A percentile compares a stretch with the other conserved stretches of the same genome.
phyloP scores from a whole-genome alignment of 176 grass and related monocot species.

The Puccinellia tenuiflora region DNA sequence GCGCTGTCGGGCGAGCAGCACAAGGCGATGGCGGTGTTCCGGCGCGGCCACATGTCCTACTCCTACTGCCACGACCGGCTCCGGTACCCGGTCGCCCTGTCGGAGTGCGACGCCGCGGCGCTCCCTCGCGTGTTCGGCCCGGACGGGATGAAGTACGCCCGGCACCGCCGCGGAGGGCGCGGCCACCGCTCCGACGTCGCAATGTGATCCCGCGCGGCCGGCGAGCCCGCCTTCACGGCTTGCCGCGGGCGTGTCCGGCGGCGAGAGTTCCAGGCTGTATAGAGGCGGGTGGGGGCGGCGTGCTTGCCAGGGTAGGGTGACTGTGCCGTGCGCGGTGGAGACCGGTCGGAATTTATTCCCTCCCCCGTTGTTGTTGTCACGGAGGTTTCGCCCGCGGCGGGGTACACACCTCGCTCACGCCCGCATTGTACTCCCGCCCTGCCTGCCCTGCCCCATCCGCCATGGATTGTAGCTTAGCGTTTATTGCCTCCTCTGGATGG shows the following conservation, averaged over 20 bases:
- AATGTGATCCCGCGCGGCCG: slow-evolving; percentile 20
- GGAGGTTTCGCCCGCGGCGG: not conserved
- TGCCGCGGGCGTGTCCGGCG: not conserved
- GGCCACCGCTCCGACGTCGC: slow-evolving; percentile 32
- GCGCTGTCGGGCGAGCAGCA: slow-evolving; percentile 26
- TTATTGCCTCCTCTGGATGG: slow-evolving; percentile 20
- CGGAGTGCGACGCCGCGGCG: slow-evolving; percentile 36
- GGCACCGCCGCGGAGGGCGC: slow-evolving; percentile 27
- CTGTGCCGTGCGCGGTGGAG: not conserved
- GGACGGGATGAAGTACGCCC: slow-evolving; percentile 46
- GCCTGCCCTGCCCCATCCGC: not conserved
- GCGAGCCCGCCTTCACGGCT: no score
- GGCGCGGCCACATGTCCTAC: slow-evolving; percentile 69
- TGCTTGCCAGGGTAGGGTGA: not conserved
- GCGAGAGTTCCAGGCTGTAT: not conserved
- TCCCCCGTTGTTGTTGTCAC: not conserved
- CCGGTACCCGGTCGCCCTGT: slow-evolving; percentile 42
- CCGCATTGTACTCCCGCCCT: not conserved
- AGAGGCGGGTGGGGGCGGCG: not conserved
- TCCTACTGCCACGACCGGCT: slow-evolving; percentile 73
- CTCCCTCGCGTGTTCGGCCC: slow-evolving; percentile 33
- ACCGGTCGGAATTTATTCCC: not conserved
- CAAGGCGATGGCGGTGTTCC: slow-evolving; percentile 42
- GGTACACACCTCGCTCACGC: not conserved
- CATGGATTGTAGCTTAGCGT: slow-evolving; percentile 15